Base-by-base conservation (phyloP, 495 filamentous ascomycete species). In the Xylaria longipes region DNA sequence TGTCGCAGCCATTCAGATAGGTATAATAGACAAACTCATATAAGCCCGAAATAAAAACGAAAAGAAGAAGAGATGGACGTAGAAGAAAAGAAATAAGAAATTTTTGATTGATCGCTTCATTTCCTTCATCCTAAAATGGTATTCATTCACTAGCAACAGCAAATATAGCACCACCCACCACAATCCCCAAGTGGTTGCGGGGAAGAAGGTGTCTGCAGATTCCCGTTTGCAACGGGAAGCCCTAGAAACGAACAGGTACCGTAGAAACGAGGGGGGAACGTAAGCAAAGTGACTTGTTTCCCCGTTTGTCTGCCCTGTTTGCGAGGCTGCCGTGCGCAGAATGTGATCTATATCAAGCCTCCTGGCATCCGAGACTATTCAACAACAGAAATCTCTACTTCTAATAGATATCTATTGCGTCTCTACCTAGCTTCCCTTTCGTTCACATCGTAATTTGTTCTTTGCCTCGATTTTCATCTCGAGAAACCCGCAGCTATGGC, bases 241-340 rank as follows among this genome's bases (percentile, higher is more conserved):
- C 35, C n/a, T 33, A 22, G 60, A 63, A 63, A 63, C 35, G 22
- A 63, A 45, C 35, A 63, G 35, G n/a, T 33, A 45, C 35, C 60
- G 14, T 12, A 15, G 60, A 29, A 63, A 41, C 60, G 60, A 20
- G 56, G 56, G 56, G 11, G n/a, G 33, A 37, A 25, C 17, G 29
- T 35, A 2, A 8, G 20, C 29, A 54, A 29, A 15, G 50, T 14
- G 14, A 60, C 14, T 1, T 37, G 27, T 60, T 20, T 37, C 37
- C 57, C n/a, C 57, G 33, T 60, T 45, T 63, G 5, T 63, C 22
- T 63, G n/a, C 58, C 22, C 27, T 6, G 35, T 62, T 62, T 4
- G 5, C 37, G 45, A 43, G 4, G 60, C 22, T n/a, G 52, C 52
- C 14, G 52, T 56, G 52, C 12, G 2, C 27, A 56, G 27, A 29